Conservation (phyloP, 306 rosid species). For the Begonia fuchsioides region DNA sequence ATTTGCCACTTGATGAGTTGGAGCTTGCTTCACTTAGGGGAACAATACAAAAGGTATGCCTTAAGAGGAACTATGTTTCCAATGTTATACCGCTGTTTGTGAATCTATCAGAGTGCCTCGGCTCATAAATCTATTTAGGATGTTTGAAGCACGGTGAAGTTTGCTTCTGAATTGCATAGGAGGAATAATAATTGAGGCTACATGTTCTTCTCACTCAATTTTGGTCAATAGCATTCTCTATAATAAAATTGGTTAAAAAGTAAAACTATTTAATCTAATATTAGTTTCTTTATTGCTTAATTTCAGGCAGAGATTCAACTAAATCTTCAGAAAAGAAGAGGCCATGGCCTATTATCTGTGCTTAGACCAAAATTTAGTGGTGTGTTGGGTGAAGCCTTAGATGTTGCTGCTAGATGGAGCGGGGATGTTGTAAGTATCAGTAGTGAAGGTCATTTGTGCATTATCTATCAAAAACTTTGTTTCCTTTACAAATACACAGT, state of each 20-base stretch:
- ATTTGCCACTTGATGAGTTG: slow-evolving; percentile 80
- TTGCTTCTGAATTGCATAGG: too few species aligned
- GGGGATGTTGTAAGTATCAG: slow-evolving; percentile 88
- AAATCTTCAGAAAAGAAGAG: slow-evolving; percentile 84
- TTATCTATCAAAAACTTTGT: neutral
- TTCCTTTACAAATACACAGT: too few species aligned
- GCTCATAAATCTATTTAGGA: too few species aligned
- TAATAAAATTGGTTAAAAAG: too few species aligned
- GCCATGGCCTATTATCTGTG: slow-evolving; percentile 79
- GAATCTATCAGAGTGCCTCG: too few species aligned
- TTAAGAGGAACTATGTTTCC: neutral
- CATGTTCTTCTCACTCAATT: too few species aligned
- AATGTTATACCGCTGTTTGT: too few species aligned
- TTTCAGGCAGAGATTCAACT: slow-evolving; percentile 87
- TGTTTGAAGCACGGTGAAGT: too few species aligned
- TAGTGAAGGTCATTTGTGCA: slow-evolving; percentile 9
- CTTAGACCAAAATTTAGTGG: slow-evolving; percentile 85
- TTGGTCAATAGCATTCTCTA: too few species aligned
- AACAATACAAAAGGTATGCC: slow-evolving; percentile 68
- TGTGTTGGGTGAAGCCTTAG: slow-evolving; percentile 82
- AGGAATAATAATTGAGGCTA: too few species aligned
- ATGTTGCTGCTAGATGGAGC: slow-evolving; percentile 94
- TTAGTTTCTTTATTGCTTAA: neutral
- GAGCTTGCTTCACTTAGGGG: slow-evolving; percentile 91
- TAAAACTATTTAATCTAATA: too few species aligned